Evolutionary conservation across 1,284 basidiomycete genomes (phyloP), one percentile per base, ranked within the genome.

Genomic region (Ganoderma lucidum): DNA sequence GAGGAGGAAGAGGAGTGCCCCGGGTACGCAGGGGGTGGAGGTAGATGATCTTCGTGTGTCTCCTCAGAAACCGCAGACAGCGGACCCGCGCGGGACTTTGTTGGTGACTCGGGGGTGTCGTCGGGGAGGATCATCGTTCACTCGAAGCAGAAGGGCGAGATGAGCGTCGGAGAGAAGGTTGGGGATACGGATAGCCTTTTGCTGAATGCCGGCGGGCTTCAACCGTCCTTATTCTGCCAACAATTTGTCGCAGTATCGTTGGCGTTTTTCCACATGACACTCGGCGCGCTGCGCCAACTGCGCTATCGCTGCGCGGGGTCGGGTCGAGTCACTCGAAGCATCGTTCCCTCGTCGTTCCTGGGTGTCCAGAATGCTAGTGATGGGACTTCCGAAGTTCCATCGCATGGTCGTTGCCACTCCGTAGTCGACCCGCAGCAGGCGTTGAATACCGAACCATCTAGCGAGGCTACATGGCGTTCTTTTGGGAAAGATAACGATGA

Each of bases 111-210:
- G 23, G 76, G 76, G 28, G 69, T 73, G 32, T 78, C 73, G 65
- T 79, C 77, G n/a, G 73, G 71, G 53, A 79, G 67, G 59, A 80
- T 79, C 79, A 80, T 80, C 69, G 62, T 39, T 66, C 55, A 28
- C 23, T 53, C 23, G 48, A 4, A 10, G n/a, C 6, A 23, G 48
- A 30, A 48, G 39, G 48, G 17, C 10, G 30, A 44, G 55, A 32
- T 58, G 28, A 48, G 28, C n/a, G 53, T 58, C 15, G 51, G n/a
- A n/a, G 48, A 61, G 39, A 56, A 45, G 45, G 35, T 32, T n/a
- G 35, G 28, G 14, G 42, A 17, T 30, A 5, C 8, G 37, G 8
- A 39, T 35, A 35, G 8, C 17, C 0, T 23, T 59, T 23, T 39
- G 35, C 56, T 19, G 35, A 59, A 39, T 19, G 35, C 3, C 0